Evolutionary conservation across 176 grass and related monocot species (phyloP).

Genomic region (Triticum turgidum): DNA sequence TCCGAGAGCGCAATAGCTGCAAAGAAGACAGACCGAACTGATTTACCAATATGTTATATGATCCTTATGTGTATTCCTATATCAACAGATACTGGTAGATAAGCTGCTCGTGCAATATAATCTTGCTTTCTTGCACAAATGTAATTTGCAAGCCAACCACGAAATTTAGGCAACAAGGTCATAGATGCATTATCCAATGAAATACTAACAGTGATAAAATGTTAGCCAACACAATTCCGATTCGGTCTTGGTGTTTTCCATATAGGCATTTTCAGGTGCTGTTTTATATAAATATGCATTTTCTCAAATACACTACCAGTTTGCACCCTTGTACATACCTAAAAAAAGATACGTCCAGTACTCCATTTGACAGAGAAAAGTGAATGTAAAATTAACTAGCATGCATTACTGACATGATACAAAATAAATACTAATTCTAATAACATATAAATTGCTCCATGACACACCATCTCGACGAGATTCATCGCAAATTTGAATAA

Average conservation of each 20-base stretch:
- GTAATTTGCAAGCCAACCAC: not conserved
- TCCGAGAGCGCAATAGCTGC: slow-evolving; percentile 79
- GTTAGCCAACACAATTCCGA: not conserved
- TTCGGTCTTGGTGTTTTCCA: not conserved
- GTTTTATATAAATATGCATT: not conserved
- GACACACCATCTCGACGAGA: not conserved
- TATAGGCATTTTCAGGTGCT: not conserved
- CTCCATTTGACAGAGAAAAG: not conserved
- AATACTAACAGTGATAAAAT: not conserved
- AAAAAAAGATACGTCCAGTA: not conserved
- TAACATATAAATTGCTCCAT: not conserved
- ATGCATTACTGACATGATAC: not conserved
- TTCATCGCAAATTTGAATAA: not conserved
- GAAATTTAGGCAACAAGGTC: not conserved
- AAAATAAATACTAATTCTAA: not conserved
- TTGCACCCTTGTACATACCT: not conserved
- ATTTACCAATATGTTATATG: slow-evolving; percentile 13
- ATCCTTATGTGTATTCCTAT: not conserved
- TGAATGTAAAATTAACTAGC: not conserved
- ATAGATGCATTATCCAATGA: not conserved
- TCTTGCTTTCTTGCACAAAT: not conserved
- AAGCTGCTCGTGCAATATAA: not conserved
- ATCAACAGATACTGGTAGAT: not conserved
- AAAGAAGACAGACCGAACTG: slow-evolving; percentile 13
- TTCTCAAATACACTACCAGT: not conserved